Conservation (phyloP, 78 protist species). For the slime mould (Dictyostelium discoideum) region dicty_2.7 NC_007089.4:2248001-2248500, state of each 20-base stretch:
- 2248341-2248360: background rate
- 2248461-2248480: slow-evolving; percentile 77
- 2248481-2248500: slow-evolving; percentile 79
- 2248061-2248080: background rate
- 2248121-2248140: background rate
- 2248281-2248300: background rate
- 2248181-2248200: background rate
- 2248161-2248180: background rate
- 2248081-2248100: background rate
- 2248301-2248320: background rate
- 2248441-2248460: slow-evolving; percentile 62
- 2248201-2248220: background rate
- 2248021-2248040: background rate
- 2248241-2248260: background rate
- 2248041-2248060: background rate
- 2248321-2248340: background rate
- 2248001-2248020: background rate
- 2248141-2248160: background rate
- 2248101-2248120: background rate
- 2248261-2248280: background rate
- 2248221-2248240: background rate
- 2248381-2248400: slow-evolving; percentile 49
- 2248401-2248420: slow-evolving; percentile 41
- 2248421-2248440: slow-evolving; percentile 65
- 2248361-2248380: slow-evolving; percentile 26